Percentiles rank a stretch among this genome's conserved stretches.
phyloP scores from a whole-genome alignment of 208 protist species.

The Acanthamoeba royreba region DNA sequence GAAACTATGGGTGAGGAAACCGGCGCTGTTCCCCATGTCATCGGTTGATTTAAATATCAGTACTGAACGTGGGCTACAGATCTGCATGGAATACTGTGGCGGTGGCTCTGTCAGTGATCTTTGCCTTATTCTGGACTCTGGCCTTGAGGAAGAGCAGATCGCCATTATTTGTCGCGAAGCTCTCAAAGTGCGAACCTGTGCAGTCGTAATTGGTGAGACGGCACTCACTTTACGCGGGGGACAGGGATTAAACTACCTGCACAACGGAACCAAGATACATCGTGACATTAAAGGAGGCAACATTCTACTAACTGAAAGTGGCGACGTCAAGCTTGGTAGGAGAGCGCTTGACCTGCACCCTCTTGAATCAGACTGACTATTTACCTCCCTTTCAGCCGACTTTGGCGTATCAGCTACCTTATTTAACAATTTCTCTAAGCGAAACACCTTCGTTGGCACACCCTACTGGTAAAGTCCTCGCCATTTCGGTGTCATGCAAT shows the following conservation, averaged over 20 bases:
- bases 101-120: slow-evolving; percentile 73
- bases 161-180: slow-evolving; percentile 61
- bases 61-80: slow-evolving; percentile 48
- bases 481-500: background rate
- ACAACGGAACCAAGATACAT: slow-evolving; percentile 70
- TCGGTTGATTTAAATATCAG: background rate
- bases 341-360: background rate
- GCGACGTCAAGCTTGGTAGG: slow-evolving; percentile 72
- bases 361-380: background rate
- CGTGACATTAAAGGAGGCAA: slow-evolving; percentile 80
- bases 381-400: slow-evolving; percentile 25
- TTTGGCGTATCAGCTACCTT: slow-evolving; percentile 63
- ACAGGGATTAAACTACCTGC: slow-evolving; percentile 72
- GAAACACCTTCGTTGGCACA: slow-evolving; percentile 49
- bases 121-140: slow-evolving; percentile 58
- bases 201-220: too few relatives aligned
- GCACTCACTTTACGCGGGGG: background rate
- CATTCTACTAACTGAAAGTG: slow-evolving; percentile 65
- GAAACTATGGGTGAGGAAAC: slow-evolving; percentile 63
- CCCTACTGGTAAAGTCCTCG: slow-evolving; percentile 10
- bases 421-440: slow-evolving; percentile 33
- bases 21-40: background rate
- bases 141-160: slow-evolving; percentile 67
- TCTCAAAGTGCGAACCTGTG: slow-evolving; percentile 41
- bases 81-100: slow-evolving; percentile 80